Evolutionary conservation across 352 stramenopile genomes (phyloP).

Genomic region (Phytophthora tubulina): DNA sequence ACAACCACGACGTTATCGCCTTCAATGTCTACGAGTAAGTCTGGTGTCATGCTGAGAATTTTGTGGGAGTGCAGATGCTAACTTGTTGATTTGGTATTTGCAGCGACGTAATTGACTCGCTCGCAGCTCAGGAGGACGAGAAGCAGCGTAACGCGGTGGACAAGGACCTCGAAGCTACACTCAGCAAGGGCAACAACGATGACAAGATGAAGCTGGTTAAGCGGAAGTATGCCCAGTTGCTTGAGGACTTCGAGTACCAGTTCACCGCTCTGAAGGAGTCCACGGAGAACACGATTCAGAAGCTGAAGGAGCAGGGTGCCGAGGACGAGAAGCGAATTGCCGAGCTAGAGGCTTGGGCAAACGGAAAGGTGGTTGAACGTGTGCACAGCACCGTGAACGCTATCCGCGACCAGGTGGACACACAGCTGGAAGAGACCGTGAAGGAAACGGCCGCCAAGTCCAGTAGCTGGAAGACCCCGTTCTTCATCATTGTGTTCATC

Average conservation of each 20-base stretch:
- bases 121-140: conserved; percentile 54
- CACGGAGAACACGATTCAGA: conserved; percentile 85
- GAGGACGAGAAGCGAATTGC: conserved; percentile 77
- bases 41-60: background rate
- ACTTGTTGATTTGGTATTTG: conserved; percentile 20
- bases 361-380: conserved; percentile 64
- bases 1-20: conserved; percentile 86
- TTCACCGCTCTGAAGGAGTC: conserved; percentile 86
- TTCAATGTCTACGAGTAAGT: conserved; percentile 86
- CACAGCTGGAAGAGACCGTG: conserved; percentile 76
- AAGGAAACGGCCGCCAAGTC: conserved; percentile 79
- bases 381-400: conserved; percentile 64
- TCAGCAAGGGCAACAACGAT: conserved; percentile 66
- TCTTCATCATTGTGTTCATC: conserved; percentile 81
- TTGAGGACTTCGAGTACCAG: conserved; percentile 89
- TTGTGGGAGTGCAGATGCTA: conserved; percentile 10
- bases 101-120: conserved; percentile 75
- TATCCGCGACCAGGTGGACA: conserved; percentile 74
- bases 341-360: conserved; percentile 78
- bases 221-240: conserved; percentile 80
- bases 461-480: conserved; percentile 84
- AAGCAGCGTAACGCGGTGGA: conserved; percentile 70
- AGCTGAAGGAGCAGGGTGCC: conserved; percentile 74
- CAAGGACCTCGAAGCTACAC: conserved; percentile 55
- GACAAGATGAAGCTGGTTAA: conserved; percentile 76